Evolutionary conservation across 805 yeast genomes (phyloP), one percentile per base, ranked within the genome.

Genomic region (Saccharomycodes ludwigii): DNA sequence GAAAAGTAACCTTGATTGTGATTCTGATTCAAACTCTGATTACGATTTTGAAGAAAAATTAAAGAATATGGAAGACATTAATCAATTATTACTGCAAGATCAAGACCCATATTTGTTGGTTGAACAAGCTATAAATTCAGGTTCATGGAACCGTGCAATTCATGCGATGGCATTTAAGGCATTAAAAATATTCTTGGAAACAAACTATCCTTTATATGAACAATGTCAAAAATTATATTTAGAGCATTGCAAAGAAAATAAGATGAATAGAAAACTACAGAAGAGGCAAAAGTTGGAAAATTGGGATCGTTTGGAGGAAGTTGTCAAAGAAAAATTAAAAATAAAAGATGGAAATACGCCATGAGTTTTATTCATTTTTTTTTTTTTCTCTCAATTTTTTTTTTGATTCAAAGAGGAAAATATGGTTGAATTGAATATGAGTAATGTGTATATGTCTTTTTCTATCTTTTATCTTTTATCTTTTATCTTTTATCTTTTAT

Each of bases 61-160:
- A 5, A 12, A 30, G n/a, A 23, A 27, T 5, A 34, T 34, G 37
- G 37, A 34, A 18, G 31, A 27, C 21, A 34, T 34, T 15, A 34
- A 34, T 16, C 23, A 20, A 6, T 18, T 34, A 10, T 21, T 34
- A 16, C 30, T 34, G 18, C 26, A 34, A 17, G 37, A 34, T 12
- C 32, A 34, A 6, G 60, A 55, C 34, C 60, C 59, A 15, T 55
- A 54, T 36, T 41, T 53, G 46, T 41, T 54, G 33, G 60, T 55
- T 14, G 60, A 55, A 33, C 59, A 55, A 42, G 60, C 60, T 6
- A 55, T 55, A n/a, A 53, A 53, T 29, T 59, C 68, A 5, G 68
- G 71, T 25, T 88, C 81, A 46, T 91, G 98, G 98, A 91, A 91
- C 56, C 71, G 91, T 46, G 84, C 94, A 23, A 86, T 91, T 27